Percentiles rank a stretch among this genome's conserved stretches.
These are phyloP conservation scores for Viola pubescens DNA, from an alignment of 441 rosid species.

Conservation along the genomic window DNA sequence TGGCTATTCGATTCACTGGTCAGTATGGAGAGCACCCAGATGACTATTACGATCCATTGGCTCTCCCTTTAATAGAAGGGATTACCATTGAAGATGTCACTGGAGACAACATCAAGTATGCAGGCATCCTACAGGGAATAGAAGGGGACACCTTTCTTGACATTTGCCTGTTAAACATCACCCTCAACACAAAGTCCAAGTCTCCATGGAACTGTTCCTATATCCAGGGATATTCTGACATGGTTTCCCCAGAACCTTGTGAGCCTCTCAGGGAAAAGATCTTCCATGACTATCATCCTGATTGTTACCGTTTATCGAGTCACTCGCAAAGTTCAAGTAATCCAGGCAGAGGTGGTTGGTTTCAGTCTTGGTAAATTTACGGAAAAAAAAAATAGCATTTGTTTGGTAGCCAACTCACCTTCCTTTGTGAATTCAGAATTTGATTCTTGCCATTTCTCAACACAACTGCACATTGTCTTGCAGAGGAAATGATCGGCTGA, in stretches of 20 bases:
- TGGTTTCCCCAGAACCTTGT: constrained; percentile 67
- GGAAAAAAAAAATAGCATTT: constrained; percentile 17
- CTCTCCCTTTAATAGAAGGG: constrained; percentile 59
- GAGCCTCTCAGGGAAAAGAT: constrained; percentile 47
- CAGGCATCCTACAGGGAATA: constrained; percentile 81
- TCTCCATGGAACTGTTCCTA: constrained; percentile 77
- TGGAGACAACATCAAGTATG: constrained; percentile 54
- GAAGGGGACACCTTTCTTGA: constrained; percentile 57
- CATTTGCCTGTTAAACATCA: constrained; percentile 65
- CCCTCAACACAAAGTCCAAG: constrained; percentile 38
- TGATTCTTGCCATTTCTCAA: constrained; percentile 41
- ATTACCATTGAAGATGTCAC: constrained; percentile 60
- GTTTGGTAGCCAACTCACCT: constrained; percentile 25
- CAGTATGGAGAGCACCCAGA: constrained; percentile 90
- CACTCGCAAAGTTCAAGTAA: constrained; percentile 31
- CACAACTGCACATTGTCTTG: constrained; percentile 27
- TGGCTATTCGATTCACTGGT: constrained; percentile 61
- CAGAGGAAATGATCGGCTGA: constrained; percentile 23
- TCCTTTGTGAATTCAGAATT: constrained; percentile 29
- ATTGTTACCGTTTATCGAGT: constrained; percentile 54
- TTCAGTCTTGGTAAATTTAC: constrained; percentile 58
- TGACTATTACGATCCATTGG: constrained; percentile 54
- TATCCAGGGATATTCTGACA: constrained; percentile 67
- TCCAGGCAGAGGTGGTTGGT: constrained; percentile 39
- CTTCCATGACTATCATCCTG: constrained; percentile 52